Conservation (phyloP, 2,329 filamentous ascomycete species). For the Xylaria sp. region DNA sequence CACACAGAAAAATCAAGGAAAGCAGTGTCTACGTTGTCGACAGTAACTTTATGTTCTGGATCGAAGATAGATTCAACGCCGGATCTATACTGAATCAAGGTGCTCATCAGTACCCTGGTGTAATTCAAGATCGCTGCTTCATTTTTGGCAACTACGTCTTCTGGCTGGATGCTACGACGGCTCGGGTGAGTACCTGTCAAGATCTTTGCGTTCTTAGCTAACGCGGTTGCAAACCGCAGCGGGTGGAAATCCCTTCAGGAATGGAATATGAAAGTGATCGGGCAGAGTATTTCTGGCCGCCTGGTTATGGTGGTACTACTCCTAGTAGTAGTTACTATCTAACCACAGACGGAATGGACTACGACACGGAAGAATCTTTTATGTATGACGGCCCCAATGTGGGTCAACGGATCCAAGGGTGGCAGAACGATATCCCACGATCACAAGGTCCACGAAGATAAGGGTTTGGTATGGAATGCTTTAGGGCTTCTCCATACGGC, state of each 20-base stretch:
- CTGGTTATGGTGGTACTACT: not conserved
- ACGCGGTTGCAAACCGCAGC: not conserved
- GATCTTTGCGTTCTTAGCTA: not conserved
- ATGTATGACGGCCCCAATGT: not conserved
- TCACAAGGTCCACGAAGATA: not conserved
- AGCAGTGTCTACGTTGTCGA: not conserved
- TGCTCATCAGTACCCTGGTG: not conserved
- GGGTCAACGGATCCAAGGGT: not conserved
- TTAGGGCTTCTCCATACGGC: too few species aligned
- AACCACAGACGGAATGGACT: too few species aligned
- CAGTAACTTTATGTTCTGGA: constrained; percentile 10
- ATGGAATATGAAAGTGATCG: not conserved
- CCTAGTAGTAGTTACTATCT: not conserved
- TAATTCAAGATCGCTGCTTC: constrained; percentile 12
- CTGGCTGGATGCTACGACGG: constrained; percentile 17
- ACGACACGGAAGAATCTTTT: not conserved
- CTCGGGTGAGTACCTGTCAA: constrained; percentile 1
- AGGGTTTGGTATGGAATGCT: too few species aligned
- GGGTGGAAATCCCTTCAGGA: not conserved
- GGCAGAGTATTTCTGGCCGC: not conserved
- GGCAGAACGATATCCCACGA: not conserved
- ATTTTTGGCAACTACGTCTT: constrained; percentile 14
- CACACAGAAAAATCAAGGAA: not conserved
- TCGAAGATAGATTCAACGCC: constrained; percentile 14
- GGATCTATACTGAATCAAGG: not conserved